Conservation (phyloP, 2,329 filamentous ascomycete species). For the Triangularia setosa region DNA sequence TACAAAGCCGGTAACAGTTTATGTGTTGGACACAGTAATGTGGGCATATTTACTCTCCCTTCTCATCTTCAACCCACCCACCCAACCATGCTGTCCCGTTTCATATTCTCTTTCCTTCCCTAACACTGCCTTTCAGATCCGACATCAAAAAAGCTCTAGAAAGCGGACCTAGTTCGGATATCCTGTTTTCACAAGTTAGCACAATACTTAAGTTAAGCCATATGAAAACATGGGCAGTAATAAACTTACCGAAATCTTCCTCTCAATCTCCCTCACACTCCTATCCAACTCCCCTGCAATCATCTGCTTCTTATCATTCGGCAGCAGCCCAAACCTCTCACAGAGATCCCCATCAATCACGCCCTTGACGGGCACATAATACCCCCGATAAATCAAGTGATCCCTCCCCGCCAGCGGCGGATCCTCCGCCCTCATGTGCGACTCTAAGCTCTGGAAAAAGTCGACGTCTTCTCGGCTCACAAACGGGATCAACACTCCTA, state of each 20-base stretch:
- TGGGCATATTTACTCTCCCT: not conserved
- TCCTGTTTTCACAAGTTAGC: not conserved
- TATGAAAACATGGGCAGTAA: not conserved
- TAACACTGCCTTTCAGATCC: too few relatives aligned
- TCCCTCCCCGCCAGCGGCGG: conserved; percentile 86
- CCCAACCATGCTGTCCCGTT: too few relatives aligned
- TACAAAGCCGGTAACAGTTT: not conserved
- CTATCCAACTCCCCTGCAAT: conserved; percentile 92
- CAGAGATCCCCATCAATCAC: conserved; percentile 96
- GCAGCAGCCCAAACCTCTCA: conserved; percentile 80
- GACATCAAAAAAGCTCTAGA: not conserved
- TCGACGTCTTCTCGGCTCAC: conserved; percentile 88
- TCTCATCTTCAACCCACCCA: not conserved
- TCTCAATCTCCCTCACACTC: conserved; percentile 87
- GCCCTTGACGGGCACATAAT: conserved; percentile 94
- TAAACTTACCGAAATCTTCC: conserved; percentile 72
- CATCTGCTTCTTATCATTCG: conserved; percentile 88
- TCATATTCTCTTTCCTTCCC: too few relatives aligned
- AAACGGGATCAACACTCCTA: conserved; percentile 92
- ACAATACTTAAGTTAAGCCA: not conserved
- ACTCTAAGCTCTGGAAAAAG: conserved; percentile 93
- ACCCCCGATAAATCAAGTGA: conserved; percentile 91
- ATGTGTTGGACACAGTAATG: not conserved
- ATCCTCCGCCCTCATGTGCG: conserved; percentile 81
- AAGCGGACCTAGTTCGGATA: not conserved